Evolutionary conservation across 1,284 basidiomycete species (phyloP), one percentile per base, ranked within the genome.

Genomic region (Apiotrichum mycotoxinovorans): DNA sequence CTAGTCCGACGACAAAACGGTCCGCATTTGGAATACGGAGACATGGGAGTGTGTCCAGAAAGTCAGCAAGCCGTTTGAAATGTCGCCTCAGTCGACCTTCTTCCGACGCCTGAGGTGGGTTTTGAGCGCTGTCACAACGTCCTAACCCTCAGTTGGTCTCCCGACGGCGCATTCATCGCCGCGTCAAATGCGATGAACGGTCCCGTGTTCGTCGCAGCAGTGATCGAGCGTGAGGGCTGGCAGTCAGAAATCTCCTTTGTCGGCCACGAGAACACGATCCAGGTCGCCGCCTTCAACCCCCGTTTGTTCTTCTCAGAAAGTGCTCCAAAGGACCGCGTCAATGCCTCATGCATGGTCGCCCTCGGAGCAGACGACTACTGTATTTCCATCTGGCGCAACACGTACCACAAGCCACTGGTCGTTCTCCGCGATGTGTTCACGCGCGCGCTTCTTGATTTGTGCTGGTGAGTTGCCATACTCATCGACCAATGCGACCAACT

Each of bases 101-200:
- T 97, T 97, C 76, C 82, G 92, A 54, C 82, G 96, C 61, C 81
- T 96, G 22, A 92, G 90, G 91, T 89, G 60, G 43, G 81, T 70
- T 43, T 33, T 1, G 4, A 2, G 17, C 20, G 18, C n/a, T 34
- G 27, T n/a, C 40, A 12, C 37, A 14, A 10, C 38, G 1, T 56
- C 27, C 51, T 57, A 54, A 47, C 43, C 9, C 44, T 2, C 64
- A 96, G 93, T 69, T 99, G 95, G 96, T 96, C 94, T 1, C 95
- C 95, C 3, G 96, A 98, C 74, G 96, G 96, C n/a, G 89, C 91
- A 9, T 91, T 96, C 70, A 89, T 99, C 61, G 92, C 94, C 5
- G 89, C 93, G 1, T 95, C 94, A 0, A 98, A 98, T 69, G 93
- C 95, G 3, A 98, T 94, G 65, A 98, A 96, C 73, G 93, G 93